phyloP scores from a whole-genome alignment of 139 green algal genomes.

The Spirogloea muscicola region DNA sequence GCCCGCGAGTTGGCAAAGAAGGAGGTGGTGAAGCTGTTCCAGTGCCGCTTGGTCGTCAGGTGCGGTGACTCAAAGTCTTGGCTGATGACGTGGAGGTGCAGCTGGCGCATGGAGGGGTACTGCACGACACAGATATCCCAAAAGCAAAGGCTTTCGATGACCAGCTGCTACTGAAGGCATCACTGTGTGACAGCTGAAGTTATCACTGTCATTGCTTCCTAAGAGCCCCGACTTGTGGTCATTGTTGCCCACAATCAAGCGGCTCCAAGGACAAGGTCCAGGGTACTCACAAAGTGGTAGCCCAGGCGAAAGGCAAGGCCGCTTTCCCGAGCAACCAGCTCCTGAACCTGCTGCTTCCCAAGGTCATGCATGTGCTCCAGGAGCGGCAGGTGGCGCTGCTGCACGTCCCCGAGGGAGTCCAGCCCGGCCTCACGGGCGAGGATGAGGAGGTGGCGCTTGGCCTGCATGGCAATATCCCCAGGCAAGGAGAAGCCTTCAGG shows the following conservation, averaged over 20 bases:
- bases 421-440: slow-evolving; percentile 55
- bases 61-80: slow-evolving; percentile 56
- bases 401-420: slow-evolving; percentile 51
- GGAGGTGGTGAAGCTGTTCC: slow-evolving; percentile 67
- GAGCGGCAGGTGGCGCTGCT: slow-evolving; percentile 52
- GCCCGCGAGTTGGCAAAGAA: slow-evolving; percentile 58
- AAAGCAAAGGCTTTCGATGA: too few species aligned
- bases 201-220: too few species aligned
- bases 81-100: slow-evolving; percentile 83
- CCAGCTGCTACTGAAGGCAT: too few species aligned
- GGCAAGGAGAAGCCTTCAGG: too few species aligned
- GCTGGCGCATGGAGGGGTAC: slow-evolving; percentile 72
- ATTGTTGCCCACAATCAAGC: too few species aligned
- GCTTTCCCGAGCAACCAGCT: too few species aligned
- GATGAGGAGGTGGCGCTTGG: slow-evolving; percentile 60
- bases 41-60: slow-evolving; percentile 84
- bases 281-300: slow-evolving; percentile 3
- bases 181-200: too few species aligned
- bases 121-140: slow-evolving; percentile 1
- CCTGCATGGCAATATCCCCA: too few species aligned
- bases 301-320: too few species aligned
- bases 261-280: neutral
- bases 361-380: slow-evolving; percentile 63
- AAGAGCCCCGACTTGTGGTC: too few species aligned
- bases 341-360: too few species aligned